Percentiles rank a stretch among this genome's conserved stretches.
Evolutionary conservation across 2,329 filamentous ascomycete species (phyloP).

Genomic region (Leptographium galeiforme): DNA sequence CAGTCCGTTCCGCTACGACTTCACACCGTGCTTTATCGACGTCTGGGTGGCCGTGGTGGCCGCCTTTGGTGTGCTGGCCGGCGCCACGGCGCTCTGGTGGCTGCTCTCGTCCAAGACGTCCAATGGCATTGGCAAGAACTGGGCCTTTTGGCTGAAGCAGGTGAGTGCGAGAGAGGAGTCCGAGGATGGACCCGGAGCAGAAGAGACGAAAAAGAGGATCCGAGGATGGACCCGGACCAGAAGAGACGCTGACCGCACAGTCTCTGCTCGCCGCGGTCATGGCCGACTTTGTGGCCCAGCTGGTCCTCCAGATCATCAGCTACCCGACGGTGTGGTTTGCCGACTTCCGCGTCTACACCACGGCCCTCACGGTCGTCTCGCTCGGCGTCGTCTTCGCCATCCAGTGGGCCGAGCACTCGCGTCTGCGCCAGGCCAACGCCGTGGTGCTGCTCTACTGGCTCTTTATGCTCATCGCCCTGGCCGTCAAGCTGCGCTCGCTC

Average conservation of each 20-base stretch:
- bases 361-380: constrained; percentile 56
- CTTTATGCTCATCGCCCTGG: constrained; percentile 63
- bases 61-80: constrained; percentile 64
- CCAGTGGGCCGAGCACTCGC: constrained; percentile 77
- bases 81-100: constrained; percentile 67
- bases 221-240: not conserved
- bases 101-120: constrained; percentile 57
- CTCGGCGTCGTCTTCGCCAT: constrained; percentile 62
- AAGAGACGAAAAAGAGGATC: too few relatives aligned
- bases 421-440: constrained; percentile 72
- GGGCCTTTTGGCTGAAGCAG: constrained; percentile 89
- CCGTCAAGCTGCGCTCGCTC: constrained; percentile 75
- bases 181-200: not conserved
- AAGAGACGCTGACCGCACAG: constrained; percentile 15
- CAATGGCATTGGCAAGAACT: constrained; percentile 60
- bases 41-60: constrained; percentile 72
- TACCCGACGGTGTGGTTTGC: constrained; percentile 58
- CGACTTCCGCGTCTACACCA: constrained; percentile 81
- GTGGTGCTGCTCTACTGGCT: constrained; percentile 90
- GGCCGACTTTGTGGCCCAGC: constrained; percentile 56
- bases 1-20: constrained; percentile 77
- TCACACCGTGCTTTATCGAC: constrained; percentile 95
- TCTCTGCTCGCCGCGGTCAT: constrained; percentile 54
- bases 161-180: constrained; percentile 25
- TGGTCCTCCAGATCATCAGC: constrained; percentile 59